phyloP scores from a whole-genome alignment of 768 basidiomycete genomes.

The Gelatoporia subvermispora region DNA sequence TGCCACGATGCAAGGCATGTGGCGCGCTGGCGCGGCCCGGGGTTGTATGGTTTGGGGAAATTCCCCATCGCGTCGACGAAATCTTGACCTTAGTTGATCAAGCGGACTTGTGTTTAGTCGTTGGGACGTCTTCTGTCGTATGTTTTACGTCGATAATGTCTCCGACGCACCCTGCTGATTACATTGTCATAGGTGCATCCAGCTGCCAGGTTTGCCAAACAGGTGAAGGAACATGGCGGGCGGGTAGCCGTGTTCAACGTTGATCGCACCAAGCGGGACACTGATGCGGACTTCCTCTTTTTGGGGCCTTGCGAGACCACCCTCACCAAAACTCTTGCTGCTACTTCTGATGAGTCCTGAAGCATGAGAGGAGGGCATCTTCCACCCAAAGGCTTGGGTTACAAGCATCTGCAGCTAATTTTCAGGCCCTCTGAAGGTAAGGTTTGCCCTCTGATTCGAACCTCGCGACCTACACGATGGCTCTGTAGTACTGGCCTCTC shows the following conservation, averaged over 20 bases:
- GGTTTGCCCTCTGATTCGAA: no score
- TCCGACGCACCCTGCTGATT: no score
- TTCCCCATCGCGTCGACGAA: slow-evolving; percentile 20
- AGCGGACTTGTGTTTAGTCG: slow-evolving; percentile 30
- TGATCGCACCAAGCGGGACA: slow-evolving; percentile 29
- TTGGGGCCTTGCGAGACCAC: slow-evolving; percentile 44
- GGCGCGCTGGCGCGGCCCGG: slow-evolving; percentile 29
- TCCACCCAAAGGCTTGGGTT: no score
- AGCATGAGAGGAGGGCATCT: not conserved
- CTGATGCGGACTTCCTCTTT: slow-evolving; percentile 46
- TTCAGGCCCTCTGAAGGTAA: no score
- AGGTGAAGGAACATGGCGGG: slow-evolving; percentile 25
- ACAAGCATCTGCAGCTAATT: no score
- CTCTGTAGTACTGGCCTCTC: no score
- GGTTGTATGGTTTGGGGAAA: slow-evolving; percentile 37
- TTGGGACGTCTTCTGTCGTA: slow-evolving; percentile 34
- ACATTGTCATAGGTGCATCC: slow-evolving; percentile 34
- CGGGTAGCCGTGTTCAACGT: slow-evolving; percentile 33
- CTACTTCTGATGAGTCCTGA: not conserved
- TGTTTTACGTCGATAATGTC: slow-evolving; percentile 1
- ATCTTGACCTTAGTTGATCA: slow-evolving; percentile 21
- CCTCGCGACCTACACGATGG: no score
- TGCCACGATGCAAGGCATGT: slow-evolving; percentile 29
- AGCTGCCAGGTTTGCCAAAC: slow-evolving; percentile 23
- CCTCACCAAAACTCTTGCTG: slow-evolving; percentile 35